Base-by-base conservation (phyloP, 176 grass and related monocot species). In the Hordeum marinum region DNA sequence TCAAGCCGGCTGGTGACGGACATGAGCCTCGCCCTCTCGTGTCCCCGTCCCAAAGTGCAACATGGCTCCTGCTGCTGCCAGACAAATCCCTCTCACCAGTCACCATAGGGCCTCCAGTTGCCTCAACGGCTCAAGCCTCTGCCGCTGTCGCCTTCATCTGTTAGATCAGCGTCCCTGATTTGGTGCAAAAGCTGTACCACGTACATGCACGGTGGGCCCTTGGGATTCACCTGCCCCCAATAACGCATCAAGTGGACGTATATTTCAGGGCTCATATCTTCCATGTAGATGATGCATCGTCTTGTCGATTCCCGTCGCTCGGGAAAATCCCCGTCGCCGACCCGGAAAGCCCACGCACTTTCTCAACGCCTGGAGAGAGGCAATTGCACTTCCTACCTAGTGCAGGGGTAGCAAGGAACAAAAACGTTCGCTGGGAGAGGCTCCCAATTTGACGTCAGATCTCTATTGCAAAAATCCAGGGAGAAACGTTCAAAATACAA, bases 191-290 rank as follows among this genome's bases (percentile, higher is more conserved):
- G 14, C 69, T 68, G 85, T 68, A 37, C 32, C 20, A 21, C 54
- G 32, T 68, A 37, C 32, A 25, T 45, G 15, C 26, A 13, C 20
- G 61, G 41, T 34, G 70, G 32, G 37, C 68, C 64, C 78, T 69
- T 52, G 3, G 52, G 57, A 59, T 73, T 66, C 54, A 83, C 80
- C 88, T 86, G 80, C 80, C 27, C 75, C 76, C 85, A 73, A 80
- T 78, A 74, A 46, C 60, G 5, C 58, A 46, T 39, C 17, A 62
- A 75, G 68, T 84, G 89, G 80, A 68, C 75, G 66, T 61, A 75
- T 48, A 59, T 83, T 68, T 90, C 68, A 62, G 67, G 12, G 5
- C 48, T 75, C 43, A 6, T 24, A n/a, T 48, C 64, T 60, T 79
- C 7, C 26, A 66, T 20, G 35, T 52, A 45, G 72, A 71, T 46